Evolutionary conservation across 768 basidiomycete genomes (phyloP), one percentile per base, ranked within the genome.

Genomic region (Pleurotus tuber-regium): DNA sequence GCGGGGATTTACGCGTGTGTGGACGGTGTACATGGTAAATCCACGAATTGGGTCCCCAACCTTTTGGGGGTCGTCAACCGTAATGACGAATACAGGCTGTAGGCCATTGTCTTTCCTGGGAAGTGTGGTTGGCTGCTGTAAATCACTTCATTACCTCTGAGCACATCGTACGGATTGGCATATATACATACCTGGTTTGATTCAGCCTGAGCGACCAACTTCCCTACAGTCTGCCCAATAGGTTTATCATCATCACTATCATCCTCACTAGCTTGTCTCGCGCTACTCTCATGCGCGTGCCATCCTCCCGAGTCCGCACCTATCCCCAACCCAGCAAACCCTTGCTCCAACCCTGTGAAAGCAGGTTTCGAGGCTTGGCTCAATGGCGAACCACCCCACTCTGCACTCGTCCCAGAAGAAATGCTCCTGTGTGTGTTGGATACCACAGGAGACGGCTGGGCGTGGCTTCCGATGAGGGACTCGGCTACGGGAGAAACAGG

Each of bases 21-120:
- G 87, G 1, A 99, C 92, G 1, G 97, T 99, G 66, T 98, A 99
- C 73, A 98, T 93, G 9, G 90, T 97, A 63, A 92, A 97, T 12
- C 86, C 83, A 52, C 91, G 86, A 42, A 98, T 91, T 1, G 94
- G 91, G 61, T 95, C 92, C n/a, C 97, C 97, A 38, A 98, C 89
- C 59, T 89, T 92, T 58, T 98, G 94, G 4, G 97, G 97, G 67
- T 99, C 97, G 48, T 92, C 90, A n/a, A 99, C 93, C 0, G 88
- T 82, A 57, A 99, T 92, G 6, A 79, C 66, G 64, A 97, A 98
- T 21, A 88, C 72, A 18, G 90, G 88, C 51, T 78, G 81, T 30
- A 86, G 60, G 1, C 75, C 75, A 50, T 74, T 77, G 44, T 82
- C 70, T 43, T 68, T 64, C 50, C 67, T 55, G 44, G 19, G 52